Conservation (phyloP, 768 basidiomycete species). For the Lactarius trivialis region DNA sequence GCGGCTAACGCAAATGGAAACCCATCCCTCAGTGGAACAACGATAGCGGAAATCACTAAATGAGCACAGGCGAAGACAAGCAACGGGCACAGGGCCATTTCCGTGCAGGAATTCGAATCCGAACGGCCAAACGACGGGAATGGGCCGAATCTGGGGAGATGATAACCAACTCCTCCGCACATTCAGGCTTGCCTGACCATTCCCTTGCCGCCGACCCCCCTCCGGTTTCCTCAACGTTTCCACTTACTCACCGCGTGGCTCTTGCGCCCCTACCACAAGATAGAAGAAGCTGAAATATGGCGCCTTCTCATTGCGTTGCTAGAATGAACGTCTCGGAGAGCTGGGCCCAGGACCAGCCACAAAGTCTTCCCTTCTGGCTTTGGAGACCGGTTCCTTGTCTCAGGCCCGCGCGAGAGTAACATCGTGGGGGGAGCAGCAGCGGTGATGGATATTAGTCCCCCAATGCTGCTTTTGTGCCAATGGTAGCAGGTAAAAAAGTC, state of each 20-base stretch:
- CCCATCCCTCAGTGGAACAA: no score
- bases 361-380: neutral
- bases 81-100: no score
- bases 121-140: neutral
- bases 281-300: neutral
- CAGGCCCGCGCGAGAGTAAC: no score
- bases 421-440: neutral
- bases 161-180: neutral
- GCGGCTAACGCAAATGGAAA: no score
- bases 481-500: neutral
- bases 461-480: neutral
- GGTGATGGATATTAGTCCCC: neutral
- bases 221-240: neutral
- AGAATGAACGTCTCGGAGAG: no score
- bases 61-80: no score
- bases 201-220: neutral
- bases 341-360: neutral
- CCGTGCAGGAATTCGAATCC: neutral
- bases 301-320: no score
- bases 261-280: neutral
- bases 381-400: neutral
- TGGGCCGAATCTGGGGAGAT: neutral
- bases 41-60: no score
- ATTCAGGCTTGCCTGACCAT: neutral
- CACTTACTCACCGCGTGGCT: neutral